Conservation (phyloP, 2,329 filamentous ascomycete species). For the Hymenoscyphus linearis region DNA sequence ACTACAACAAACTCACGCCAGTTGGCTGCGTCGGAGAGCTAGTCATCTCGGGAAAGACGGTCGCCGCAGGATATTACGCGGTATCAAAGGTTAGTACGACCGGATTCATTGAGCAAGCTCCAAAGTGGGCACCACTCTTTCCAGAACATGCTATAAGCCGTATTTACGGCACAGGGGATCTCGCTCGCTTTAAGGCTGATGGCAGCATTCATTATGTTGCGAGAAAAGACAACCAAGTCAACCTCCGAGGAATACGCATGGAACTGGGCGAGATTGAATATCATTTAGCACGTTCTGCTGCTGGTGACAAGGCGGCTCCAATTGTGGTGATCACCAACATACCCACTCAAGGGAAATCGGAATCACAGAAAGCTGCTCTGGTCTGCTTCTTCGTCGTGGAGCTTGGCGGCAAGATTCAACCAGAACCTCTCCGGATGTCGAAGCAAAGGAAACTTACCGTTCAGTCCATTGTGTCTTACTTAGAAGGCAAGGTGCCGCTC, state of each 20-base stretch:
- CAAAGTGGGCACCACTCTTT: not conserved
- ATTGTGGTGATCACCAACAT: not conserved
- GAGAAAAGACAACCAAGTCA: slow-evolving; percentile 1
- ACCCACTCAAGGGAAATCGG: not conserved
- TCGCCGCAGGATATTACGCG: not conserved
- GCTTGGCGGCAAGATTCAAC: not conserved
- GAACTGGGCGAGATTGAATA: not conserved
- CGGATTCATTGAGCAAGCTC: not conserved
- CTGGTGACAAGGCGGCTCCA: not conserved
- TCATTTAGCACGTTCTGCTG: too few relatives aligned
- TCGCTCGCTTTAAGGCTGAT: slow-evolving; percentile 2
- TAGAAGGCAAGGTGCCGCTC: not conserved
- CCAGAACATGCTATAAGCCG: not conserved
- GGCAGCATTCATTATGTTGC: not conserved
- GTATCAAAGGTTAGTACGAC: not conserved
- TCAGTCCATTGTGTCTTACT: not conserved
- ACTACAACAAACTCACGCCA: not conserved
- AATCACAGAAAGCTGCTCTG: not conserved
- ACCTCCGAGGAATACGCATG: not conserved
- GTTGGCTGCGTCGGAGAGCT: slow-evolving; percentile 1
- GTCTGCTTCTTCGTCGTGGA: not conserved
- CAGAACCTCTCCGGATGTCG: not conserved
- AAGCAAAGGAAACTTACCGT: not conserved
- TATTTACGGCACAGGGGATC: slow-evolving; percentile 2
- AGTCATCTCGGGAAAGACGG: not conserved